A percentile compares a stretch with the other conserved stretches of the same genome.
phyloP scores from a whole-genome alignment of 768 basidiomycete species.

The Lanmaoa rubissima region DNA sequence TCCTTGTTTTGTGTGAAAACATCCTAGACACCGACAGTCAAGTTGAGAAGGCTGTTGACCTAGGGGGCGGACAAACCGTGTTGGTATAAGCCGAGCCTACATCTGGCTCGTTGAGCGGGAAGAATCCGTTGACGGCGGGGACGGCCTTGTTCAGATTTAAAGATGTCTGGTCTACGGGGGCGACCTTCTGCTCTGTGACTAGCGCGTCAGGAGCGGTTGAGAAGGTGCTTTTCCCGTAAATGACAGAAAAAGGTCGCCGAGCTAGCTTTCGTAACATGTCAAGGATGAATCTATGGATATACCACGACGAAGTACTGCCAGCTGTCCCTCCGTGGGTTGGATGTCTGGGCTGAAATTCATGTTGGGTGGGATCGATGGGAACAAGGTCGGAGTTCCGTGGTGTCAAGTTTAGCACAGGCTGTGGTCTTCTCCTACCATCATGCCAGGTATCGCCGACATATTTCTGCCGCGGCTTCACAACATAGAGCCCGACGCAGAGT shows the following conservation, averaged over 20 bases:
- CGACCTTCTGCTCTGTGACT: not conserved
- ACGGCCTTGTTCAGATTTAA: slow-evolving; percentile 45
- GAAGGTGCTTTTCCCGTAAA: not conserved
- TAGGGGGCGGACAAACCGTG: slow-evolving; percentile 11
- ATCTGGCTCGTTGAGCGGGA: slow-evolving; percentile 56
- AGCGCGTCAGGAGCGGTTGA: not conserved
- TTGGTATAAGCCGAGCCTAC: slow-evolving; percentile 45
- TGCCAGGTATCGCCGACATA: slow-evolving; percentile 16
- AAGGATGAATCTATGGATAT: not conserved
- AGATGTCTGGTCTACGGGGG: not conserved
- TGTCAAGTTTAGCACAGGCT: not conserved
- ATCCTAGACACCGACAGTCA: slow-evolving; percentile 19
- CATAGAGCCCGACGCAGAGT: slow-evolving; percentile 51
- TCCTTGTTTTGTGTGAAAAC: slow-evolving; percentile 47
- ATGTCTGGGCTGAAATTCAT: not conserved
- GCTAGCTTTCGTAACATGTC: not conserved
- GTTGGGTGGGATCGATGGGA: not conserved
- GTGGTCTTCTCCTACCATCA: slow-evolving; percentile 4
- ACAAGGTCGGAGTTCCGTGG: not conserved
- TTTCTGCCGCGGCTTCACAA: slow-evolving; percentile 45
- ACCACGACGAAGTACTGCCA: not conserved
- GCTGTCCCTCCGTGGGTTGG: not conserved
- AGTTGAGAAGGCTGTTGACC: not conserved
- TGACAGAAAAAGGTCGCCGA: not conserved
- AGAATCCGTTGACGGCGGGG: slow-evolving; percentile 51